Evolutionary conservation across 805 yeast species (phyloP), one percentile per base, ranked within the genome.

Genomic region (Kuraishia borneana): DNA sequence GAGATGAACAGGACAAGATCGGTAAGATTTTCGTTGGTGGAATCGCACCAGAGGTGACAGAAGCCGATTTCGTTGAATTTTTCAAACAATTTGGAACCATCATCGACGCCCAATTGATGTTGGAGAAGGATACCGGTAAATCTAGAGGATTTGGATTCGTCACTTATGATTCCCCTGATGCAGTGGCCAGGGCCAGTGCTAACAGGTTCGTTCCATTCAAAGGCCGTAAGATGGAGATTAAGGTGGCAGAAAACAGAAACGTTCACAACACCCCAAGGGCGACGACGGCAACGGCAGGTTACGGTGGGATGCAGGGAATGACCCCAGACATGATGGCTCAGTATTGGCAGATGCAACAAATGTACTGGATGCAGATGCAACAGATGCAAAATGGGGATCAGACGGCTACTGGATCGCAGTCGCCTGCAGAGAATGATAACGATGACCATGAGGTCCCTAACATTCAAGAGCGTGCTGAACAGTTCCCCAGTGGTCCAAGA

Each of bases 11-110:
- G 58, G 96, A 88, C 53, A 83, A 83, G 54, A 85, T 95, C 13
- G 95, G 96, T 46, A 89, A 89, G 62, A 88, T 89, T 44, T 89
- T 89, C 51, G 96, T 89, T 27, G 98, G 98, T 44, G 98, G 98
- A 45, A 82, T 89, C 40, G 88, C 94, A 35, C 83, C 94, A 16
- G 89, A 84, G 51, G 95, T 88, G 34, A 85, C 87, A 42, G 96
- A 94, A 46, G 73, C 73, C 43, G 96, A 88, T 43, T 92, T 89
- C 58, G 80, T 79, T 54, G 77, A 72, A 33, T 87, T 83, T 56
- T 89, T 89, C 51, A 73, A 83, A 36, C 80, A 80, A 58, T 89
- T 79, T 57, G 97, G 96, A 46, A 74, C 76, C 28, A 88, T 89
- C 38, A 82, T 89, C 47, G 97, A 92, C 58, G 95, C 96, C 33